phyloP scores from a whole-genome alignment of 306 rosid genomes.

The Oemleria cerasiformis region DNA sequence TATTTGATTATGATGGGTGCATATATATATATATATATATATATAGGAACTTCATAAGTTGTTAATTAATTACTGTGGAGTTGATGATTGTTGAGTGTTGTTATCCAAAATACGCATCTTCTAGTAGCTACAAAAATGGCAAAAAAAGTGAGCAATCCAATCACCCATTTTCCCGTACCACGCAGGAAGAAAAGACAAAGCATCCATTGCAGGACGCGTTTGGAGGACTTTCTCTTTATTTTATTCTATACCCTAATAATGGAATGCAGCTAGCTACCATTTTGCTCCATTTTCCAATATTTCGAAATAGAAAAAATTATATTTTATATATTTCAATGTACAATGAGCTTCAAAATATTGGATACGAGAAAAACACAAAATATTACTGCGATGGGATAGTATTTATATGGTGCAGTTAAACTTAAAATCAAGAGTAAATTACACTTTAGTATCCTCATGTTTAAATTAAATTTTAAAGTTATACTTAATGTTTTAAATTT shows the following conservation, averaged over 20 bases:
- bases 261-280: neutral
- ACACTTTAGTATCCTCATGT: too few species aligned
- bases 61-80: neutral
- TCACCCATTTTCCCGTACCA: neutral
- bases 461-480: too few species aligned
- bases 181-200: neutral
- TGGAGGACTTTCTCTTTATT: neutral
- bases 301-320: too few species aligned
- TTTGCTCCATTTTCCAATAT: neutral
- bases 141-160: neutral
- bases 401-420: too few species aligned
- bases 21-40: too few species aligned
- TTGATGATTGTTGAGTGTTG: neutral
- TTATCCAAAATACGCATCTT: neutral
- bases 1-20: too few species aligned
- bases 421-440: too few species aligned
- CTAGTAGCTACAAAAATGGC: neutral
- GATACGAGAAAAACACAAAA: too few species aligned
- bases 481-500: too few species aligned
- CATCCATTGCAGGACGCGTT: neutral
- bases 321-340: too few species aligned
- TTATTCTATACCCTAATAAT: neutral
- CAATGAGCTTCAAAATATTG: too few species aligned
- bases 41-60: neutral
- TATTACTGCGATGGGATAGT: too few species aligned